These are phyloP conservation scores for Rhododendron griersonianum DNA, from an alignment of 148 eudicot species.

Conservation along the genomic window DNA sequence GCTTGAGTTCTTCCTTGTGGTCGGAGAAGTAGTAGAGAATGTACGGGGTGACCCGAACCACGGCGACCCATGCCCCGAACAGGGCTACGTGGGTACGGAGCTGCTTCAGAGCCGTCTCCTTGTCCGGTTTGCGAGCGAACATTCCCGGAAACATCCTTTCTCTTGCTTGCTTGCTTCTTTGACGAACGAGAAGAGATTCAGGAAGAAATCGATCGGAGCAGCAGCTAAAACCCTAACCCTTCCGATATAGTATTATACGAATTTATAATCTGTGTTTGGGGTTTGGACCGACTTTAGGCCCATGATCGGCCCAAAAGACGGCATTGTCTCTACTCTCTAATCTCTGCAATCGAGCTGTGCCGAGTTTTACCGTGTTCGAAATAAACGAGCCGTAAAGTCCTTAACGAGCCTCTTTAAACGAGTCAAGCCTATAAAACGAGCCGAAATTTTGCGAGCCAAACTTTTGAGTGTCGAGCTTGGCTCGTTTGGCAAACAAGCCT, in stretches of 20 bases:
- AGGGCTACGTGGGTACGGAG: slow-evolving; percentile 43
- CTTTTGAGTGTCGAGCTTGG: too few relatives aligned
- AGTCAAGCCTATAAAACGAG: background rate
- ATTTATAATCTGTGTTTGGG: background rate
- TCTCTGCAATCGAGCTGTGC: background rate
- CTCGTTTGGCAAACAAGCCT: too few relatives aligned
- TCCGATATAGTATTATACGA: background rate
- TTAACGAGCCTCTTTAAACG: too few relatives aligned
- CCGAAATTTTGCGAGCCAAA: background rate
- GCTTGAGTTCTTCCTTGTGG: slow-evolving; percentile 50
- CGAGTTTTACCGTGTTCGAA: background rate
- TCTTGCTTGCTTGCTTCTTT: slow-evolving; percentile 9
- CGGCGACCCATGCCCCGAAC: slow-evolving; percentile 72
- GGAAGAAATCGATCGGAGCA: background rate
- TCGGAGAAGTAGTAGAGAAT: slow-evolving; percentile 58
- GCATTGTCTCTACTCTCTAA: background rate
- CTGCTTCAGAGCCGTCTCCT: slow-evolving; percentile 68
- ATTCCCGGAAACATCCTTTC: slow-evolving; percentile 68
- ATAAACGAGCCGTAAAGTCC: too few relatives aligned
- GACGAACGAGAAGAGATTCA: background rate
- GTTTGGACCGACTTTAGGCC: background rate
- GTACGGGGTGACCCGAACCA: slow-evolving; percentile 72
- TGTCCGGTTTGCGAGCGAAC: slow-evolving; percentile 72
- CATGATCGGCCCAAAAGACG: background rate
- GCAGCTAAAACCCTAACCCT: slow-evolving; percentile 8